A percentile compares a stretch with the other conserved stretches of the same genome.
Conservation (phyloP, 345 rosid species). For the Rhizophora apiculata region DNA sequence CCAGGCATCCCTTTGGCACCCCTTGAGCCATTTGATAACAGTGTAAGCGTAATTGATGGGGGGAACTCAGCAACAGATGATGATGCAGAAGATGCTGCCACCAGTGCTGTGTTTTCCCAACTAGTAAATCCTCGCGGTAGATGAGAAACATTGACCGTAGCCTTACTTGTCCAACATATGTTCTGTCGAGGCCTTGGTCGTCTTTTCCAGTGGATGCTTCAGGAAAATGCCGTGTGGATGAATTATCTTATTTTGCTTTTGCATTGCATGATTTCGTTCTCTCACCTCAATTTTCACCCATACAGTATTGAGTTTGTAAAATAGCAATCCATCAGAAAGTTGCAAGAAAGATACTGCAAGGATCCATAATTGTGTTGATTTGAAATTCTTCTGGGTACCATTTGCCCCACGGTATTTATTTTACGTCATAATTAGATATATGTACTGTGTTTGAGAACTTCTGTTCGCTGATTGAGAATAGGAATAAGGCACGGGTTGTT, state of each 20-base stretch:
- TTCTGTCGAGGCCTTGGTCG: constrained; percentile 11
- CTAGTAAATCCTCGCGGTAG: constrained; percentile 98
- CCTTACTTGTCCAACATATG: constrained; percentile 10
- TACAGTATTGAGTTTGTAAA: constrained; percentile 36
- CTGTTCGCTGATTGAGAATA: constrained; percentile 2
- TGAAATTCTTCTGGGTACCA: constrained; percentile 24
- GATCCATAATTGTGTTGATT: constrained; percentile 26
- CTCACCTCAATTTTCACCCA: constrained; percentile 26
- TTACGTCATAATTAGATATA: constrained; percentile 20
- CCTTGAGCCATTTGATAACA: constrained; percentile 83
- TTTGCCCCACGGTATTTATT: constrained; percentile 13
- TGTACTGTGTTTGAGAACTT: constrained; percentile 15
- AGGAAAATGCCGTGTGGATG: constrained; percentile 15
- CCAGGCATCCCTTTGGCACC: constrained; percentile 80
- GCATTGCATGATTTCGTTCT: constrained; percentile 18
- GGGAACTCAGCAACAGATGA: constrained; percentile 59
- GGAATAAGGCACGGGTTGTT: background rate
- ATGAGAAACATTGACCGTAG: constrained; percentile 22
- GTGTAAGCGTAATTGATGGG: constrained; percentile 68
- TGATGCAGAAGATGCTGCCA: constrained; percentile 81
- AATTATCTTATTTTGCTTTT: constrained; percentile 20
- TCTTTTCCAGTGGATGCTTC: constrained; percentile 16
- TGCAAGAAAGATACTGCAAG: constrained; percentile 21
- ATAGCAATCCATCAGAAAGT: constrained; percentile 28
- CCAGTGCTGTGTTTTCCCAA: constrained; percentile 95